phyloP scores from a whole-genome alignment of 75 land plant species.

The Sequoia sempervirens region DNA sequence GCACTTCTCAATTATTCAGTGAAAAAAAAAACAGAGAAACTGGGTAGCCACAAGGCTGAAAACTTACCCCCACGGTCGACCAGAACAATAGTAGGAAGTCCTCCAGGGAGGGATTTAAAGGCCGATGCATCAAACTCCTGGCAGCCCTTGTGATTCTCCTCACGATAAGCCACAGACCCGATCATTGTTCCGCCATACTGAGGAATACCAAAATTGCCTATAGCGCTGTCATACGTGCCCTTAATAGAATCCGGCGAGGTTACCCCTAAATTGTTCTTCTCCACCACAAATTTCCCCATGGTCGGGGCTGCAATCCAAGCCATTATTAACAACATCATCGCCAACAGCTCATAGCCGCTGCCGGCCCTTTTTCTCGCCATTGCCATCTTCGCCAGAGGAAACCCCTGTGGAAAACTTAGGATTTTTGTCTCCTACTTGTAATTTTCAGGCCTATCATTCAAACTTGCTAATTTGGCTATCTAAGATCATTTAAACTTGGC shows the following conservation, averaged over 20 bases:
- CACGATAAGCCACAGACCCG: conserved; percentile 49
- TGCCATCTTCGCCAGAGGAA: background rate
- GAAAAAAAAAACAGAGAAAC: too few species aligned
- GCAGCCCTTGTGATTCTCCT: conserved; percentile 44
- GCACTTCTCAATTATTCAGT: conserved; percentile 10
- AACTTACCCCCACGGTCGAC: conserved; percentile 77
- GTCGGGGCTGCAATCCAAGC: background rate
- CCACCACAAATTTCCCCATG: conserved; percentile 52
- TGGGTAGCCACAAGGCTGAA: conserved; percentile 8
- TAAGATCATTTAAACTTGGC: too few species aligned
- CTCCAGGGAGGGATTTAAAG: conserved; percentile 55
- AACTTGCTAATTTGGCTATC: too few species aligned
- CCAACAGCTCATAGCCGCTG: background rate
- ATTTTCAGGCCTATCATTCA: background rate
- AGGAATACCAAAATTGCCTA: conserved; percentile 71
- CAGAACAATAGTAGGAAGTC: conserved; percentile 62
- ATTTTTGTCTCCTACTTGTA: background rate
- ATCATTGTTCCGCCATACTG: conserved; percentile 75
- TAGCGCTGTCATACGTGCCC: conserved; percentile 62
- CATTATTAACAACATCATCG: conserved; percentile 10
- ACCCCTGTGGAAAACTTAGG: background rate
- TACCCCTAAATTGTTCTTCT: conserved; percentile 60
- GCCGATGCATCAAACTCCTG: conserved; percentile 31
- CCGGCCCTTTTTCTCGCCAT: background rate
- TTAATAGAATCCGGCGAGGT: conserved; percentile 40